Evolutionary conservation across 208 protist species (phyloP).

Genomic region (Crithidia mellificae): DNA sequence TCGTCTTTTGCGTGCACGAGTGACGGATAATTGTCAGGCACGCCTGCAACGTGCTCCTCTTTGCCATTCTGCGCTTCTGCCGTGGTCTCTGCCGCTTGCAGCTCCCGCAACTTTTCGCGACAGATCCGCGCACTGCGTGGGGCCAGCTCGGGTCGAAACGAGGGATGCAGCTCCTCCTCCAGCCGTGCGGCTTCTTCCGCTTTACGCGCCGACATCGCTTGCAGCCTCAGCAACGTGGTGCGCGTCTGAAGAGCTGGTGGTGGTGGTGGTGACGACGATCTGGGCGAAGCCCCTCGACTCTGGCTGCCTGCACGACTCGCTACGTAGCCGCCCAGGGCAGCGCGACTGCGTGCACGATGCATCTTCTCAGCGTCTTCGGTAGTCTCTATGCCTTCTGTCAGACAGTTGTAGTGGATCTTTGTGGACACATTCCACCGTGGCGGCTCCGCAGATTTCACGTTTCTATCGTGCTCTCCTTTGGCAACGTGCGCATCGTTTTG

Average conservation of each 20-base stretch:
- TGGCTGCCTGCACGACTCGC: background rate
- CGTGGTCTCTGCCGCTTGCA: background rate
- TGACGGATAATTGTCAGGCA: background rate
- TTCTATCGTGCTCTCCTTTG: no score
- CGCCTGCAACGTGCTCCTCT: no score
- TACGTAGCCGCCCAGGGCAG: background rate
- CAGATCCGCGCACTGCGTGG: conserved; percentile 24
- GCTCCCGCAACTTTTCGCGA: conserved; percentile 19
- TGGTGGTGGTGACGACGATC: background rate
- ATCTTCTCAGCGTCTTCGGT: no score
- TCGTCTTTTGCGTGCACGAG: no score
- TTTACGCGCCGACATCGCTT: conserved; percentile 15
- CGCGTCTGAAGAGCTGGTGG: conserved; percentile 26
- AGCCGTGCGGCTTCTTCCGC: conserved; percentile 1
- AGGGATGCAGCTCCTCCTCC: conserved; percentile 18
- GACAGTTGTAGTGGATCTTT: no score
- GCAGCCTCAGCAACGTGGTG: conserved; percentile 21
- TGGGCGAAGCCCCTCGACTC: background rate
- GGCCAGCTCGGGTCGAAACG: conserved; percentile 21
- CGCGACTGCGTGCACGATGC: background rate
- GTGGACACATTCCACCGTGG: no score
- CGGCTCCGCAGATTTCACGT: no score
- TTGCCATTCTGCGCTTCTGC: background rate
- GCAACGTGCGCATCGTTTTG: no score
- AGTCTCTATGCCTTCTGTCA: no score